Conservation (phyloP, 1,139 yeast genomes). For the Entelexis sorbosivorans region DNA sequence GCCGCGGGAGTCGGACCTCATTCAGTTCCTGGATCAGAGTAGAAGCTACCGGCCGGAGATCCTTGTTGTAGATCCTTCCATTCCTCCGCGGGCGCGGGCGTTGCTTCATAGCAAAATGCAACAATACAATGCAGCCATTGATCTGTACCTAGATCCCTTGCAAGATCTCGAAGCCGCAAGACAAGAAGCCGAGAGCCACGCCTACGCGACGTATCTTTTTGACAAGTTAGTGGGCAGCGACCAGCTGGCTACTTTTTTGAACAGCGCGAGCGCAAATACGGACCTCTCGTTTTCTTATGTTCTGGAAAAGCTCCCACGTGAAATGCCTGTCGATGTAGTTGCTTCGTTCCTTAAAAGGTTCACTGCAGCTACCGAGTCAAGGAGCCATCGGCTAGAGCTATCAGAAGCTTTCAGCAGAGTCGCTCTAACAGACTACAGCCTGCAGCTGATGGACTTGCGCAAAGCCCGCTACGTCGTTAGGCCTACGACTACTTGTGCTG, state of each 20-base stretch:
- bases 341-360: constrained; percentile 13
- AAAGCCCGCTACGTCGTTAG: constrained; percentile 35
- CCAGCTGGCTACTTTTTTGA: constrained; percentile 26
- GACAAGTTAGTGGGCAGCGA: constrained; percentile 27
- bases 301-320: constrained; percentile 42
- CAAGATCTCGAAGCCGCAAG: constrained; percentile 13
- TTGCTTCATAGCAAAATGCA: constrained; percentile 50
- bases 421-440: constrained; percentile 32
- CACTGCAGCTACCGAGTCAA: not conserved
- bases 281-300: constrained; percentile 31
- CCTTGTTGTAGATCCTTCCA: not conserved
- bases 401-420: constrained; percentile 34
- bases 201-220: constrained; percentile 9
- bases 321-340: constrained; percentile 39
- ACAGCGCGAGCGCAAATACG: not conserved
- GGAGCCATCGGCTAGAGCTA: constrained; percentile 25
- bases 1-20: constrained; percentile 1
- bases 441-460: constrained; percentile 32
- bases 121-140: constrained; percentile 54
- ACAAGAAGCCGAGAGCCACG: constrained; percentile 6
- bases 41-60: not conserved
- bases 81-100: constrained; percentile 25
- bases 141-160: constrained; percentile 32
- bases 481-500: constrained; percentile 41
- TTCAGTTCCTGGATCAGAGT: not conserved